Base-by-base conservation (phyloP, 768 basidiomycete species). In the Albatrellus ellisii region DNA sequence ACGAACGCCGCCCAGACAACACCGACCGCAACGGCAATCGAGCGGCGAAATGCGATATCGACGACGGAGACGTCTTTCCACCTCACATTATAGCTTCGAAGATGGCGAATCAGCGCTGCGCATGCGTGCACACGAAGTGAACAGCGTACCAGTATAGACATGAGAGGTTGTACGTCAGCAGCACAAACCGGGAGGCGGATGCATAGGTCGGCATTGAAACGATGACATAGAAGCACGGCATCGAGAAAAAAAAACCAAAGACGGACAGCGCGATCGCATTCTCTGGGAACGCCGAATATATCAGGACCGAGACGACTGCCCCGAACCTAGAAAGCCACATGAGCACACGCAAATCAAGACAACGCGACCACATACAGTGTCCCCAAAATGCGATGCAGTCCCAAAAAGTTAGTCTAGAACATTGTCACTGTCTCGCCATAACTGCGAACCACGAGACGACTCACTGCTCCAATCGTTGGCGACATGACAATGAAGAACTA, bases 161-260 rank as follows among this genome's bases (percentile, higher is more conserved):
- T 4, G 89, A 91, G 47, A 98, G 60, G 53, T 95, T 97, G 59
- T 95, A 88, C 5, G 88, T 86, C 46, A 91, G 64, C 32, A 90
- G 69, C 7, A 87, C 78, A 59, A 91, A 89, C 26, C 87, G 71
- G 6, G 79, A 79, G 0, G 80, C 73, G 26, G 80, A 74, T 5
- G 79, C 73, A 52, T 83, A 83, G 50, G 77, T 65, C 0, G 90
- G 89, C 45, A 75, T 77, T 0, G 76, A 72, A 26, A 95, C 73
- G 47, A 91, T 83, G 54, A 77, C 80, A 60, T 86, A 91, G 63
- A 94, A 98, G 58, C 94, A 97, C 14, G 94, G 95, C 6, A 95
- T 65, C 0, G 90, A 90, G 55, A 84, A 89, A 49, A 90, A 63
- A 57, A 90, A 86, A 0, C 95, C 94, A 47, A 90, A 82, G 26